Percentiles rank a stretch among this genome's conserved stretches.
These are phyloP conservation scores for Zoysia pacifica DNA, from an alignment of 176 grass and related monocot species.

Conservation along the genomic window DNA sequence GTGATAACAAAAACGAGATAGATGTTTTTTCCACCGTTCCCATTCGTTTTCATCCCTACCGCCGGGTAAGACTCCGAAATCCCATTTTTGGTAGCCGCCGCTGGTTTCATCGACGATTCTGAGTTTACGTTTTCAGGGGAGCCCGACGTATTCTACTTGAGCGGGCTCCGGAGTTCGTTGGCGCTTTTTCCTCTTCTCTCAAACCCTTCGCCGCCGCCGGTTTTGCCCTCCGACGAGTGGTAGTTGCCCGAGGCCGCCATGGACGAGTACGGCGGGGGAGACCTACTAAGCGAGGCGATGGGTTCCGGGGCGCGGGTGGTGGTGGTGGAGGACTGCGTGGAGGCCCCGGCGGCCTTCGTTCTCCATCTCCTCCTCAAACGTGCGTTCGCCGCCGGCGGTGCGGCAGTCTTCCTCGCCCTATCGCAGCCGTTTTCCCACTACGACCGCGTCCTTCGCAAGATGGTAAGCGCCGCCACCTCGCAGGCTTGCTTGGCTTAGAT, in stretches of 20 bases:
- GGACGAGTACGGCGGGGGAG: constrained; percentile 31
- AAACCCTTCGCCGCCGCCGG: not conserved
- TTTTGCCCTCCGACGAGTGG: not conserved
- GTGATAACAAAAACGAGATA: too few relatives aligned
- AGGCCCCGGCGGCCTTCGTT: constrained; percentile 60
- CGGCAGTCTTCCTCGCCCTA: constrained; percentile 44
- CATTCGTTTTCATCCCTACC: too few relatives aligned
- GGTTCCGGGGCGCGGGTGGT: constrained; percentile 48
- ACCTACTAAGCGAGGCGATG: constrained; percentile 64
- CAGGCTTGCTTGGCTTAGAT: not conserved
- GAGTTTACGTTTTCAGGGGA: too few relatives aligned
- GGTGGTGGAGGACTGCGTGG: constrained; percentile 72
- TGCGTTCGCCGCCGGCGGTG: constrained; percentile 15
- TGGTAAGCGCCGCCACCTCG: constrained; percentile 23
- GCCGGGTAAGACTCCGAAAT: too few relatives aligned
- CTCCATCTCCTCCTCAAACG: constrained; percentile 71
- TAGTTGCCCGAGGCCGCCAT: constrained; percentile 8
- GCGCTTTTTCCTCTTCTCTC: not conserved
- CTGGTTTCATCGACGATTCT: too few relatives aligned
- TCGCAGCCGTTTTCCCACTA: constrained; percentile 66
- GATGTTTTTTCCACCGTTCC: too few relatives aligned
- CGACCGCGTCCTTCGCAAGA: constrained; percentile 66
- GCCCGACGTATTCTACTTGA: too few relatives aligned
- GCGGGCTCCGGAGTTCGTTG: not conserved
- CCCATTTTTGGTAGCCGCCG: too few relatives aligned